phyloP scores from a whole-genome alignment of 2,329 filamentous ascomycete genomes.

The Periconia sp. region DNA sequence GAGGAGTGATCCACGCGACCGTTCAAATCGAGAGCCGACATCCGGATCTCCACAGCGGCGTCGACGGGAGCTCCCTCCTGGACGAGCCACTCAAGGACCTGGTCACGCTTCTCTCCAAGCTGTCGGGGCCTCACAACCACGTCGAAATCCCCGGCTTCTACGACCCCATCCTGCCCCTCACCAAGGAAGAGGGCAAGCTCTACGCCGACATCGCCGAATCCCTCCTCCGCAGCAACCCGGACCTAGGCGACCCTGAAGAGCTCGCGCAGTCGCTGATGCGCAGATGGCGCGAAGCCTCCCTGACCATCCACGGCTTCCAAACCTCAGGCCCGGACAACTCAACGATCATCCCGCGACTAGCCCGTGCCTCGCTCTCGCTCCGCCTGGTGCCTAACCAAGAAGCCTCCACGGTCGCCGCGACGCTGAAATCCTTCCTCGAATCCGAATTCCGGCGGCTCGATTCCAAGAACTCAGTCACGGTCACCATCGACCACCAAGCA shows the following conservation, averaged over 20 bases:
- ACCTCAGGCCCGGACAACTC: conserved; percentile 86
- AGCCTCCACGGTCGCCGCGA: conserved; percentile 71
- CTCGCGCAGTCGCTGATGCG: conserved; percentile 87
- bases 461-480: conserved; percentile 76
- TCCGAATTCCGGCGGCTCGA: conserved; percentile 72
- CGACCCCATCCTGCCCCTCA: conserved; percentile 76
- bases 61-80: conserved; percentile 89
- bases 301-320: conserved; percentile 92
- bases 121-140: conserved; percentile 78
- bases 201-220: conserved; percentile 84
- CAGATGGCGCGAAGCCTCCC: conserved; percentile 89
- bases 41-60: conserved; percentile 90
- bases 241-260: conserved; percentile 63
- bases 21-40: conserved; percentile 82
- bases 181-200: conserved; percentile 72
- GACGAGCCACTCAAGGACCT: conserved; percentile 93
- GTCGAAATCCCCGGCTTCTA: conserved; percentile 89
- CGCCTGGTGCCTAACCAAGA: conserved; percentile 93
- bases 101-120: conserved; percentile 75
- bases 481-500: conserved; percentile 88
- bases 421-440: conserved; percentile 68
- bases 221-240: conserved; percentile 70
- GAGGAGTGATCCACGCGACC: conserved; percentile 91
- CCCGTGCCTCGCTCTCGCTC: conserved; percentile 84
- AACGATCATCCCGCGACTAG: conserved; percentile 86